phyloP scores from a whole-genome alignment of 1,139 yeast genomes.

The Geotrichum cucujoidarum region DNA sequence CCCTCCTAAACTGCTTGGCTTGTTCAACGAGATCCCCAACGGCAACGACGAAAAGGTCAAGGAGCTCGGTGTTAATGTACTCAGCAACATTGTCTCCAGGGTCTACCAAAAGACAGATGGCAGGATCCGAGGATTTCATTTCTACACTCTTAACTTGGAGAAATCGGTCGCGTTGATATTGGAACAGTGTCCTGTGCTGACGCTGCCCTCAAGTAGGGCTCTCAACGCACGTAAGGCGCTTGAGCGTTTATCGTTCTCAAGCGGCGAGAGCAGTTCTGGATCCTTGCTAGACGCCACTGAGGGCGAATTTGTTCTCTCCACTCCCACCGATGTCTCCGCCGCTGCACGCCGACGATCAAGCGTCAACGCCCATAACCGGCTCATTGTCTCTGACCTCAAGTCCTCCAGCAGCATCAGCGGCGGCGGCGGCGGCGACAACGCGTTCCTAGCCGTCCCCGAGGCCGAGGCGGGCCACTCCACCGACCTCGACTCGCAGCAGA shows the following conservation, averaged over 20 bases:
- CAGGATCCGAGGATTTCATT: slow-evolving; percentile 71
- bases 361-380: slow-evolving; percentile 44
- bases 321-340: slow-evolving; percentile 18
- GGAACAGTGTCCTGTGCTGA: slow-evolving; percentile 47
- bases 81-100: slow-evolving; percentile 56
- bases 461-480: slow-evolving; percentile 20
- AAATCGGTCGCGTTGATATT: slow-evolving; percentile 84
- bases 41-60: slow-evolving; percentile 84
- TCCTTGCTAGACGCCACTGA: slow-evolving; percentile 29
- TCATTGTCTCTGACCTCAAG: slow-evolving; percentile 37
- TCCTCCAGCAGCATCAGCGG: too few species aligned
- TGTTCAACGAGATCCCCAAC: slow-evolving; percentile 53
- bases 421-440: slow-evolving; percentile 15
- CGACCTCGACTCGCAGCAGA: slow-evolving; percentile 32
- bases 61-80: slow-evolving; percentile 71
- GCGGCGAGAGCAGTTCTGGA: slow-evolving; percentile 24
- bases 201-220: slow-evolving; percentile 4
- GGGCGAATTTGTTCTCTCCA: slow-evolving; percentile 3
- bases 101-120: slow-evolving; percentile 51
- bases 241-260: slow-evolving; percentile 9
- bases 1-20: slow-evolving; percentile 52
- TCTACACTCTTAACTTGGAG: slow-evolving; percentile 84
- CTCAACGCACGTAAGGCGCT: slow-evolving; percentile 25
- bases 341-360: slow-evolving; percentile 46
- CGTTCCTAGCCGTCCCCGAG: slow-evolving; percentile 22